Evolutionary conservation across 768 basidiomycete genomes (phyloP), one percentile per base, ranked within the genome.

Genomic region (Russula abietina): DNA sequence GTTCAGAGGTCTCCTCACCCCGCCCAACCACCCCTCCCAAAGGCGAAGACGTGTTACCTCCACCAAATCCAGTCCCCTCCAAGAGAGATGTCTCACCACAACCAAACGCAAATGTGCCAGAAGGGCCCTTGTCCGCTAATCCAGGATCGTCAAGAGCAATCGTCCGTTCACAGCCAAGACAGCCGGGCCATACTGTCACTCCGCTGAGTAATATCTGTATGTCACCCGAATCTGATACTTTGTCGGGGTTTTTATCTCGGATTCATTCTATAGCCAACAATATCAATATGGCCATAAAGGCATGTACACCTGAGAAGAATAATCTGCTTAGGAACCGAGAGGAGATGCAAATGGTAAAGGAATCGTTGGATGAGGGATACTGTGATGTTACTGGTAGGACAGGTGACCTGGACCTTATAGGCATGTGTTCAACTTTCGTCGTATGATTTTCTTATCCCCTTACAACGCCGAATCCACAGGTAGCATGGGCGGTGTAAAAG

Each of bases 351-450:
- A 76, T 79, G 53, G 82, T 94, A 36, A 87, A 82, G 66, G 90
- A 91, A 70, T 84, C 84, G 9, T 69, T 88, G n/a, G 78, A 89
- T 65, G 88, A 91, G 65, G 87, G 88, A 3, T 93, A 93, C 69
- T 93, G 91, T 66, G 91, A 93, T 72, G 73, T 86, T 14, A 86
- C 85, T 55, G 89, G 87, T 1, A 76, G 80, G 49, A 77, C 77
- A 19, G 82, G 81, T 9, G 81, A 90, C 69, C 73, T 93, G 57
- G 79, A 76, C 36, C 72, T 80, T 46, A 76, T 86, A n/a, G 90
- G 89, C 84, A 65, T 51, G 80, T 61, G 68, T 46, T 38, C 16
- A 12, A 17, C 50, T 30, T 30, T 30, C 24, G 11, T 58, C 33
- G 36, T n/a, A 39, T 9, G 50, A 26, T 28, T 12, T 16, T 16